Evolutionary conservation across 345 rosid genomes (phyloP), one percentile per base, ranked within the genome.

Genomic region (Rhodamnia rubescens): DNA sequence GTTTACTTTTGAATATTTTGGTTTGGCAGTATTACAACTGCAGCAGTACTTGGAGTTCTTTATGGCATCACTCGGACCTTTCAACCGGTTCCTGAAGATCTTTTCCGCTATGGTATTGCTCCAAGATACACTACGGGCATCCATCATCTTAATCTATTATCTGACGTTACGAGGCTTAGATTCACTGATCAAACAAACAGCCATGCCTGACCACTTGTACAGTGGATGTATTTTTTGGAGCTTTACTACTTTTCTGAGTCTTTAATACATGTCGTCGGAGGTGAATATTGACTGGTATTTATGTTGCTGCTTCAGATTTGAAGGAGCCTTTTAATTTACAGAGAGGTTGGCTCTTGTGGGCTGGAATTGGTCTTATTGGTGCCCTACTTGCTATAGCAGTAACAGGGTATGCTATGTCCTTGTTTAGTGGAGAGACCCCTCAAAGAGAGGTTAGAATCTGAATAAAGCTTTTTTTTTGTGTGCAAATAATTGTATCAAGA

Each of bases 51-150:
- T 84, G 98, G 92, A 87, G 93, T 97, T 85, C 85, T 97, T 82
- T 97, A 85, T 88, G 89, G 91, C 24, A 91, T 94, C 89, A 90
- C 94, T 44, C 93, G 90, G 85, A 89, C 95, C 82, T 96, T 93
- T 57, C 93, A 91, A 52, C 99, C 98, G 11, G 95, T 95, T 91
- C 96, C 98, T 87, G 89, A 91, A 83, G 98, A 97, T 82, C 84
- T 97, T 85, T 94, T 92, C 84, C 93, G 94, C 87, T 95, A 94
- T 88, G 98, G 98, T 97, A 94, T 61, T 87, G 11, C 82, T 61
- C 58, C 58, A 56, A 50, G 84, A 52, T 29, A 82, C 22, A 29
- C 59, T 27, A 24, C 50, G 53, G 32, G 44, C 58, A 52, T 51
- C 58, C n/a, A 9, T 51, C 58, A 29, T 51, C 32, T 16, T 32